Base-by-base conservation (phyloP, 176 grass and related monocot species). In the Hordeum marinum region DNA sequence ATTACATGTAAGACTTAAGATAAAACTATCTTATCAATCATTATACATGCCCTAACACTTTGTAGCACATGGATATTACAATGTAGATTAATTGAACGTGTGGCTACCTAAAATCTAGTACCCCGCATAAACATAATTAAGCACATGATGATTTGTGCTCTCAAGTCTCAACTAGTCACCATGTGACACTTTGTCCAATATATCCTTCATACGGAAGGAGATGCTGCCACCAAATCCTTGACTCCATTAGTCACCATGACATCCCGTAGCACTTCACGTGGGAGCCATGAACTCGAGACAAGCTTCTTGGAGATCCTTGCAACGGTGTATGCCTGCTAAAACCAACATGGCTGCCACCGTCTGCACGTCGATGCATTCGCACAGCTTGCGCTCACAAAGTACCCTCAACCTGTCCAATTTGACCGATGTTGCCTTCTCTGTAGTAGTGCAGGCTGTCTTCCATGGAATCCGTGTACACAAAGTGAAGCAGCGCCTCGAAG, bases 381-480 rank as follows among this genome's bases (percentile, higher is more conserved):
- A 34, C 1, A 90, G 13, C 39, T 82, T 70, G 0, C n/a, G 41
- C 20, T 85, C 88, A 1, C 83, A 82, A 1, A 85, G 34, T 9
- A 55, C 3, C 11, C 7, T 63, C 5, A 90, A 9, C n/a, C 4
- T n/a, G n/a, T n/a, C n/a, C n/a, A n/a, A n/a, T n/a, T n/a, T n/a
- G n/a, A n/a, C n/a, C n/a, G n/a, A n/a, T n/a, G n/a, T n/a, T n/a
- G n/a, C n/a, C n/a, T n/a, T n/a, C n/a, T n/a, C n/a, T n/a, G n/a
- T n/a, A n/a, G n/a, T n/a, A n/a, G n/a, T n/a, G n/a, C n/a, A n/a
- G n/a, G n/a, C n/a, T n/a, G n/a, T n/a, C n/a, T n/a, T n/a, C n/a
- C n/a, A n/a, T n/a, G 29, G 29, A 29, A 29, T 29, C 29, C 2
- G 29, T 29, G 29, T 29, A 29, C 29, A 29, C 29, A 29, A 29